Evolutionary conservation across 2,329 filamentous ascomycete species (phyloP), one percentile per base, ranked within the genome.

Genomic region (Nemania sp.): DNA sequence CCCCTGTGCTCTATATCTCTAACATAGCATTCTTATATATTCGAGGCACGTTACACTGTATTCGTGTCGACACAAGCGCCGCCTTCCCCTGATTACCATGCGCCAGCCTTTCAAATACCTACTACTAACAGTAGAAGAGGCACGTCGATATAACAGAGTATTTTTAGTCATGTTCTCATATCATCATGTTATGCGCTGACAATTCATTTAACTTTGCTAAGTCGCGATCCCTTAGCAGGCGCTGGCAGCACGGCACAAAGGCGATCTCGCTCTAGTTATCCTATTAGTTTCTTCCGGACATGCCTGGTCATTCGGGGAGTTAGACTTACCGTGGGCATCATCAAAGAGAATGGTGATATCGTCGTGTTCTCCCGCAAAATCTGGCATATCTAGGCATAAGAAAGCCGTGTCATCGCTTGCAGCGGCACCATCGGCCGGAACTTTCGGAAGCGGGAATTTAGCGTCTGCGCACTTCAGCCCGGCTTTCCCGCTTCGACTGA

Each of bases 361-460:
- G 70, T 96, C 92, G 72, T 96, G 91, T 74, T 96, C 92, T 45
- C 90, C 90, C 1, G 91, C 90, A 70, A 95, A 89, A 64, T 96
- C 91, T 15, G 91, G 87, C 70, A 91, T 83, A 71, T 96, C 92
- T 54, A 96, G 73, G 68, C 90, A 94, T 33, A 96, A 80, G 74
- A 93, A 96, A 22, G 84, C 82, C 68, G 85, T 82, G 57, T 86
- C 84, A 41, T 83, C 77, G 54, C 76, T 77, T 56, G 78, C 77
- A 23, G 73, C 70, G 39, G 78, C 72, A 56, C 78, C 79, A 54
- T 79, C 77, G 54, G 77, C 71, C 37, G 80, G 70, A 61, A 85
- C 71, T 56, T 80, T 86, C 4, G 91, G 91, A 49, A 96, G 75
- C 3, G 90, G 88, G 65, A 96, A 97, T 70, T 96, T 96, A 56